Evolutionary conservation across 257 asterid genomes (phyloP), one percentile per base, ranked within the genome.

Genomic region (Euphrasia confusa): DNA sequence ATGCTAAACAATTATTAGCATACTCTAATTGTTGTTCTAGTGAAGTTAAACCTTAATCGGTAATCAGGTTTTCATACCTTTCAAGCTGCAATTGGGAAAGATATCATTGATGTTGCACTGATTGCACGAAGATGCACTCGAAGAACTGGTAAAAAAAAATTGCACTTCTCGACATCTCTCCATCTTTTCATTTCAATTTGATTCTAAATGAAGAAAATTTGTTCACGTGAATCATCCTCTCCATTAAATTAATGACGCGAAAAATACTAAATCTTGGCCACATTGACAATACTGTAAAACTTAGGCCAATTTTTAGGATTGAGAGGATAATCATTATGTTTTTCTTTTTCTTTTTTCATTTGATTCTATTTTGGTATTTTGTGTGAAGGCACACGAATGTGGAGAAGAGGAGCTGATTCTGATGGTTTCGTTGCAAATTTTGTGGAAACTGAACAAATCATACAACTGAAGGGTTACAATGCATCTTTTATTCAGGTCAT

Each of bases 331-430:
- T 66, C 42, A 54, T 54, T n/a, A 45, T 28, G 7, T 53, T 37
- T 39, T 68, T 63, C 42, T 66, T 63, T 53, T 8, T 37, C 0
- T 37, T 37, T 37, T 37, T 37, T 37, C 42, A 7, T 17, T 61
- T 73, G 58, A 60, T 66, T 54, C 37, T 55, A 63, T 60, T 47
- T 59, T 54, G 72, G 54, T 17, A 58, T 67, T 59, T 68, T 49
- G 11, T 58, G 37, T 72, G 61, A 77, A 93, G 99, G 99, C 68
- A 93, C 97, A 54, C 80, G 97, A 69, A 79, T 94, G 99, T 94
- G 99, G 99, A 85, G 97, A 85, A 94, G 99, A 82, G 99, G 99
- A 62, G 96, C 97, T 72, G 94, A 89, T 80, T 75, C 86, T 69
- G 97, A 93, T 80, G 96, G 99, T 57, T 89, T 74, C 72, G 99